Evolutionary conservation across 129 eudicot species (phyloP), one percentile per base, ranked within the genome.

Genomic region (Deinandra increscens): DNA sequence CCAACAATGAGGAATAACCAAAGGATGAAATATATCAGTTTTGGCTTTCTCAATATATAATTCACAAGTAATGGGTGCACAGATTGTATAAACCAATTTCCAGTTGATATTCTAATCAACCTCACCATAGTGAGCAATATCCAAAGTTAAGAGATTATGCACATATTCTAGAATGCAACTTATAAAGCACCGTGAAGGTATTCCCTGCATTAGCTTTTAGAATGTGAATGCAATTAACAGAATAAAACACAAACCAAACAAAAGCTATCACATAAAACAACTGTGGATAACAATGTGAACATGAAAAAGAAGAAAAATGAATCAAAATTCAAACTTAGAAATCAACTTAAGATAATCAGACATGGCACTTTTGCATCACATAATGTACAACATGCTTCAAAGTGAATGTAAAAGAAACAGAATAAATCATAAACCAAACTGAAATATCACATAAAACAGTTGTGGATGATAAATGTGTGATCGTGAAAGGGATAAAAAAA

Each of bases 31-130:
- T 45, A 15, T 4, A 7, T 18, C 49, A 38, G 54, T 22, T 14
- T 39, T 34, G 14, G 73, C 18, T 51, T 69, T 69, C 50, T 50
- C 37, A 37, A 18, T 17, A 45, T 36, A 34, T 12, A 50, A 68
- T 12, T 13, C 42, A 45, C 48, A 3, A 19, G 49, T 19, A 54
- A 20, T 19, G 54, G 34, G n/a, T 23, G 22, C 74, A 69, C 36
- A 31, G n/a, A 4, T 20, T 41, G 43, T 55, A 14, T 12, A 20
- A 70, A 41, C 20, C 14, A 23, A 4, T 34, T 70, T 54, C 13
- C 45, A 26, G 51, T 9, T 15, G 18, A 29, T 29, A 17, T 6
- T 29, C 39, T 58, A 43, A 17, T 42, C 44, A 58, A 31, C 45
- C 41, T 19, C 46, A 13, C 48, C 51, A 14, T 14, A 45, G 19